A percentile compares a stretch with the other conserved stretches of the same genome.
Evolutionary conservation across 257 asterid genomes (phyloP).

Genomic region (Echium plantagineum): DNA sequence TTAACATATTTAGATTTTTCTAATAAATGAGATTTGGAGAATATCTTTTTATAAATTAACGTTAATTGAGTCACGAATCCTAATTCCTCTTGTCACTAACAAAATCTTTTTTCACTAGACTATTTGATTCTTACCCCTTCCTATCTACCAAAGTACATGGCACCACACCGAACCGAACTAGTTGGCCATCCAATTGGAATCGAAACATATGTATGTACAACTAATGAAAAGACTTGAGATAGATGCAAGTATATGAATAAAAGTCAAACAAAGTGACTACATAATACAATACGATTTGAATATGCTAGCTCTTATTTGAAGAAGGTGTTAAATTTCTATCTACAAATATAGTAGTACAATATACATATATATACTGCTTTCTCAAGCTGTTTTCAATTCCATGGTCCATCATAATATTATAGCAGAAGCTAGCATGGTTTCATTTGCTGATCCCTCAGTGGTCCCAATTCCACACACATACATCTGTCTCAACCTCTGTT

Average conservation of each 20-base stretch:
- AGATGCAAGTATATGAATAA: neutral
- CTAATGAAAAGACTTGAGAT: neutral
- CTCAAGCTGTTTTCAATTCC: slow-evolving; percentile 6
- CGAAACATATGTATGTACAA: neutral
- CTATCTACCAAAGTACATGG: neutral
- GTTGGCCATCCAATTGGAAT: neutral
- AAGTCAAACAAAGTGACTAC: slow-evolving; percentile 1
- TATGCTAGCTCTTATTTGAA: neutral
- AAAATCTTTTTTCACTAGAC: too few species aligned
- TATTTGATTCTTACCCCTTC: too few species aligned
- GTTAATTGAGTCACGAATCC: too few species aligned
- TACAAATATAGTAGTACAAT: too few species aligned
- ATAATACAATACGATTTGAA: neutral
- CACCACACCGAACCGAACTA: neutral
- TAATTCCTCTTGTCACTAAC: too few species aligned
- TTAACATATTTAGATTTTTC: too few species aligned
- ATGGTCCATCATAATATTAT: slow-evolving; percentile 25
- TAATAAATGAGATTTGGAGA: too few species aligned
- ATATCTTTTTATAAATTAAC: too few species aligned
- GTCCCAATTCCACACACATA: neutral
- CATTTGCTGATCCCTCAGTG: slow-evolving; percentile 6
- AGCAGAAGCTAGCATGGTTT: slow-evolving; percentile 21
- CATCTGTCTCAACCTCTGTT: neutral
- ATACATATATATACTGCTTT: neutral
- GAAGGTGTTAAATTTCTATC: slow-evolving; percentile 15